These are phyloP conservation scores for Ceratocystis alfenasii DNA, from an alignment of 2,329 filamentous ascomycete genomes.

Conservation along the genomic window DNA sequence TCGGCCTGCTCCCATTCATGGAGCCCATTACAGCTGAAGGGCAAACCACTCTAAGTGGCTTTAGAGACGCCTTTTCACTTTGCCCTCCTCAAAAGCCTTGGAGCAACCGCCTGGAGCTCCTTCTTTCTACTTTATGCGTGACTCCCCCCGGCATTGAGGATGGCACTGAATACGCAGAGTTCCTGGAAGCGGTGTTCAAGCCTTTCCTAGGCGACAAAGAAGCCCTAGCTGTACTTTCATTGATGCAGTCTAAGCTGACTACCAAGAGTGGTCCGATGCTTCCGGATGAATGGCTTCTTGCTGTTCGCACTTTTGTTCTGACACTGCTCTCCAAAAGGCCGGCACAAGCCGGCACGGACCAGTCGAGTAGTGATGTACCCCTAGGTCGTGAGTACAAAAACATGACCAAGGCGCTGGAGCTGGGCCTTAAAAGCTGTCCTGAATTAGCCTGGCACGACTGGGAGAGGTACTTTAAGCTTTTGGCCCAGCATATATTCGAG, in stretches of 20 bases:
- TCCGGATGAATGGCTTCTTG: conserved; percentile 12
- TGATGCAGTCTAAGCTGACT: conserved; percentile 12
- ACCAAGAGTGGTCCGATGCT: background rate
- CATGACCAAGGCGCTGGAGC: conserved; percentile 53
- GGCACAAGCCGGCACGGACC: background rate
- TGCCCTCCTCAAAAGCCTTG: background rate
- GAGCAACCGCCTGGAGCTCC: background rate
- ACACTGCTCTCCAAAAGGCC: conserved; percentile 4
- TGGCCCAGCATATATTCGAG: conserved; percentile 44
- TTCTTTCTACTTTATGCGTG: conserved; percentile 39
- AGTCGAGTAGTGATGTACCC: conserved; percentile 11
- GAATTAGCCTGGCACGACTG: conserved; percentile 38
- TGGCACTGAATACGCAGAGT: conserved; percentile 34
- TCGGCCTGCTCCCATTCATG: conserved; percentile 51
- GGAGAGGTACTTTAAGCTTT: conserved; percentile 44
- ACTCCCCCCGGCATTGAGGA: conserved; percentile 38
- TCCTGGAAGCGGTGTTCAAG: conserved; percentile 42
- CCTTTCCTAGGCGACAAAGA: conserved; percentile 47
- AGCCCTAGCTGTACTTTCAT: conserved; percentile 17
- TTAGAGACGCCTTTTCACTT: conserved; percentile 32
- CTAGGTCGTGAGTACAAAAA: conserved; percentile 59
- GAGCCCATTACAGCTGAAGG: conserved; percentile 45
- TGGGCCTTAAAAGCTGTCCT: conserved; percentile 42
- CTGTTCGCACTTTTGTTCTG: conserved; percentile 6
- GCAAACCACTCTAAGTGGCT: conserved; percentile 41